A percentile compares a stretch with the other conserved stretches of the same genome.
phyloP scores from a whole-genome alignment of 345 rosid species.

The Murraya koenigii region DNA sequence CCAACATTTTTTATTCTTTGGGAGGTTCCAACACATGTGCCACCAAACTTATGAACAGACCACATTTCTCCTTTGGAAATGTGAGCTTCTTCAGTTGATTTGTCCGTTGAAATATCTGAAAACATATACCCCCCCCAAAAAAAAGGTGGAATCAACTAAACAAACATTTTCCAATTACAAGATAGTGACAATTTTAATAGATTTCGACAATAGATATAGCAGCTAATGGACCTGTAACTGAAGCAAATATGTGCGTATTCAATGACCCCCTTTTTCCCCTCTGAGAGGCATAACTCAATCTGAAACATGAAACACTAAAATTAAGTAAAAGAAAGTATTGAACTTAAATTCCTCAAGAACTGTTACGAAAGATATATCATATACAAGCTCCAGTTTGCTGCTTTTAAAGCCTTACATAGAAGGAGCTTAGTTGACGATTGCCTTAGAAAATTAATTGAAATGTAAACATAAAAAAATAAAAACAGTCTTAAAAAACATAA shows the following conservation, averaged over 20 bases:
- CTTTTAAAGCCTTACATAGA: background rate
- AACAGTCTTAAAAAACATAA: background rate
- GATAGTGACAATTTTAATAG: background rate
- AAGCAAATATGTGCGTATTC: constrained; percentile 31
- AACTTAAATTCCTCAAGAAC: background rate
- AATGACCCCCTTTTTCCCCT: constrained; percentile 34
- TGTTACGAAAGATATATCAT: background rate
- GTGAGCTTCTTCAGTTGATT: constrained; percentile 37
- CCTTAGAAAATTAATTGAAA: background rate
- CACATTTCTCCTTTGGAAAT: constrained; percentile 72
- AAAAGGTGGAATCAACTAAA: background rate
- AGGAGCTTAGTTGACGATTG: background rate
- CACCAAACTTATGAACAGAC: constrained; percentile 97
- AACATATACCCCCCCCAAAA: constrained; percentile 19
- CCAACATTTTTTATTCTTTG: constrained; percentile 87
- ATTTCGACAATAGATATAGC: background rate
- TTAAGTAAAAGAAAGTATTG: background rate
- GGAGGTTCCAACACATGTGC: constrained; percentile 92
- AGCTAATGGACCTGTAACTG: constrained; percentile 51
- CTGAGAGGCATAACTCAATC: constrained; percentile 30
- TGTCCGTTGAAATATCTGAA: constrained; percentile 52
- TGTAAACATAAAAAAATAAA: background rate
- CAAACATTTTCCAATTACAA: background rate
- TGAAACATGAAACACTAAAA: constrained; percentile 18
- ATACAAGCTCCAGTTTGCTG: background rate